Evolutionary conservation across 2,329 filamentous ascomycete species (phyloP).

Genomic region (Blastomyces gilchristii): DNA sequence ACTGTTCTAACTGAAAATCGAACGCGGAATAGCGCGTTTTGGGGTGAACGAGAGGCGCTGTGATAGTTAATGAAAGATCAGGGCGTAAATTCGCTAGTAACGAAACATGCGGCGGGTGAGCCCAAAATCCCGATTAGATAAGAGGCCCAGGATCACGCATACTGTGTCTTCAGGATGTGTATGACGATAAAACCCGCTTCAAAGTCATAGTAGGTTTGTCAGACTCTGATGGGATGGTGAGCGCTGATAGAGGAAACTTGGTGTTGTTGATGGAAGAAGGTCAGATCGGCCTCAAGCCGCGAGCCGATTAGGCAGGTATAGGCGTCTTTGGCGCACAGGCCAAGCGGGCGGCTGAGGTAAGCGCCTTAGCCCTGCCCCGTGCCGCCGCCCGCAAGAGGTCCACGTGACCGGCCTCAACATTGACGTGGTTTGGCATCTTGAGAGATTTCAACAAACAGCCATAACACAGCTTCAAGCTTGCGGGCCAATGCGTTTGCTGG

Average conservation of each 20-base stretch:
- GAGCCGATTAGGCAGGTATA: slow-evolving; percentile 2
- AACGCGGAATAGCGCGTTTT: background rate
- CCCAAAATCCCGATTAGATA: background rate
- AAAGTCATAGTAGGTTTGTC: background rate
- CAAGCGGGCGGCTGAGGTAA: background rate
- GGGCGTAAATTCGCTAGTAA: background rate
- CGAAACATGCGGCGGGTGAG: background rate
- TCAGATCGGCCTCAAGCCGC: background rate
- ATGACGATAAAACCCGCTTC: background rate
- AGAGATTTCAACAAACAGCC: background rate
- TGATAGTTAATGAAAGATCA: background rate
- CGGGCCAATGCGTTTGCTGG: background rate
- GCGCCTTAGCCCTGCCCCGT: background rate
- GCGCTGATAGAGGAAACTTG: background rate
- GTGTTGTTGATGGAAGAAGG: background rate
- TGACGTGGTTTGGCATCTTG: background rate
- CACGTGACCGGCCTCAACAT: background rate
- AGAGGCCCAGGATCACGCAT: background rate
- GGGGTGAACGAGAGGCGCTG: background rate
- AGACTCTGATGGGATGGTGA: background rate
- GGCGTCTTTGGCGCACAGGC: background rate
- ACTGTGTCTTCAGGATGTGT: background rate
- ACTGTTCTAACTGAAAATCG: background rate
- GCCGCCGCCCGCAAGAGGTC: background rate
- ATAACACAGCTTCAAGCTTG: background rate